Evolutionary conservation across 129 eudicot species (phyloP), one percentile per base, ranked within the genome.

Genomic region (Calendula officinalis): DNA sequence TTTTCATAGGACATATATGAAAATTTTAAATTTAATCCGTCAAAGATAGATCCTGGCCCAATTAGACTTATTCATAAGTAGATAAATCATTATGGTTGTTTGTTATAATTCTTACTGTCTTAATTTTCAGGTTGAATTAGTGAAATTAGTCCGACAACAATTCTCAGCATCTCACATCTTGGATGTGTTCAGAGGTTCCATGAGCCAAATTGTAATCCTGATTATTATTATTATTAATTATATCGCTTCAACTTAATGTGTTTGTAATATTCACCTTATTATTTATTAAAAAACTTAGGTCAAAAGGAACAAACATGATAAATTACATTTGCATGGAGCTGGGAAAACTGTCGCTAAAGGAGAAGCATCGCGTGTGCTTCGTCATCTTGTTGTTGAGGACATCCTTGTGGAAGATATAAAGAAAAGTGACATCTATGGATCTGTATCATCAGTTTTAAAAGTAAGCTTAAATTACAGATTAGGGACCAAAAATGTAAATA

Each of bases 111-210:
- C n/a, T 46, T 22, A 22, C 30, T 32, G 15, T 61, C 63, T 66
- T 56, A 52, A 46, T 74, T 15, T 50, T 54, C 78, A 92, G 98
- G 95, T 92, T 75, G 96, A 83, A 58, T 68, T 92, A 60, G 95
- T 92, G 60, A 92, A 81, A 87, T 70, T 50, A 66, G 79, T 76
- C 52, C 62, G 84, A 39, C 95, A 88, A 75, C 78, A 83, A 60
- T 85, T 81, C 70, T 83, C 98, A 47, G 62, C 96, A 53, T 68
- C 98, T 60, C 98, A 88, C 62, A 80, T 92, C 51, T 76, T 92
- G 87, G 98, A 92, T 78, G 96, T 92, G 72, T 92, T 71, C 83
- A 84, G 83, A 72, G 98, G 98, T 62, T 92, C 98, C 70, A 73
- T 79, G 61, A 86, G 80, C 87, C 96, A 92, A 79, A 81, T 77